Evolutionary conservation across 2,329 filamentous ascomycete genomes (phyloP), one percentile per base, ranked within the genome.

Genomic region (Ascochyta fabae): DNA sequence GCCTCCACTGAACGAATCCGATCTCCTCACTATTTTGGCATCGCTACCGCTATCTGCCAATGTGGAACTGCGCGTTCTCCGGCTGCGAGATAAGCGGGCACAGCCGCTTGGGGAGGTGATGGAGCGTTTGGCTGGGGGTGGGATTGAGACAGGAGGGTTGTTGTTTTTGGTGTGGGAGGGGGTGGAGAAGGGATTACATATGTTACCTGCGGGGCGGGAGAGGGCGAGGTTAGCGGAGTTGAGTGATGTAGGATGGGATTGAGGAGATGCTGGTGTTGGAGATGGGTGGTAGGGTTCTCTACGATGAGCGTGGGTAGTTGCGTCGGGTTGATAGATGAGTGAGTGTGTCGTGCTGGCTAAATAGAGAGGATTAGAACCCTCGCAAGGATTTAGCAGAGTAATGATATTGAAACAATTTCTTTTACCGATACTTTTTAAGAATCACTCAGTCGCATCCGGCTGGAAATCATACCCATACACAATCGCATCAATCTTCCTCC

Each of bases 381-480:
- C 9, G 4, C 27, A 13, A 29, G 4, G 27, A 29, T 29, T 4
- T 9, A 29, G 27, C 27, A 34, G 13, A 3, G 6, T 8, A 16
- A 19, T 19, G 19, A 19, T 19, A 19, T 19, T 19, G 19, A 3
- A 3, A 19, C 19, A 19, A 19, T 19, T 19, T 19, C 19, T 19
- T 19, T 19, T 19, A 19, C 19, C 19, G 19, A 19, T 19, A 19
- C 19, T 19, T 19, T 19, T 19, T 19, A 1, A 19, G 19, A 19
- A 19, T 19, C 19, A 19, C 19, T 19, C 31, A 16, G 31, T 24
- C 16, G 29, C 12, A 4, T 48, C 51, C 7, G 44, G 31, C 27
- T 58, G 53, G 6, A 59, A 59, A 29, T 59, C 57, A 38, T 59
- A 59, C 8, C 57, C 57, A 22, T 56, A 59, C 4, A 56, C 48